phyloP scores from a whole-genome alignment of 179 eudicot species.

The Gypsophila paniculata region DNA sequence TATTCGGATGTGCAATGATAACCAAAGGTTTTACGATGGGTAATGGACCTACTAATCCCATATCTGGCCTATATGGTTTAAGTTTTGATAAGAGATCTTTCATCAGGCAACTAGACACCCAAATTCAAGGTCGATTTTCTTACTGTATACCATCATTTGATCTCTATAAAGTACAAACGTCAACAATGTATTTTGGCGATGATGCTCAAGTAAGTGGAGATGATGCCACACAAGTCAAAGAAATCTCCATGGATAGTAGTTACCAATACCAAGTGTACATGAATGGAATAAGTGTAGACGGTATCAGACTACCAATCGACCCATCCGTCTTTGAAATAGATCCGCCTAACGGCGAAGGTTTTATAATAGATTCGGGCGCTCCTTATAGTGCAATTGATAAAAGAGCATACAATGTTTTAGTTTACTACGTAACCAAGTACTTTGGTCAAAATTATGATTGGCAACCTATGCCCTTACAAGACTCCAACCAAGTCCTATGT shows the following conservation, averaged over 20 bases:
- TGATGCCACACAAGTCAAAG: not conserved
- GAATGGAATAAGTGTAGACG: no score
- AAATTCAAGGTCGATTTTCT: not conserved
- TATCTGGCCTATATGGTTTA: not conserved
- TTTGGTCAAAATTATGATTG: not conserved
- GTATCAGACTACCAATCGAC: no score
- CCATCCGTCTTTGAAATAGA: no score
- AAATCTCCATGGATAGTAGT: not conserved
- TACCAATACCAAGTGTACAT: no score
- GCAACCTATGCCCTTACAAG: not conserved
- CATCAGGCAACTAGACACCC: not conserved
- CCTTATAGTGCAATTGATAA: not conserved
- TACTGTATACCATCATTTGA: not conserved
- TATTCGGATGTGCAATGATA: not conserved
- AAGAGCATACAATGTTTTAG: not conserved
- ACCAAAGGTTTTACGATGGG: not conserved
- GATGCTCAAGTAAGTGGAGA: conserved; percentile 5
- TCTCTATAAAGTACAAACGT: not conserved
- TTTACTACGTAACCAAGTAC: not conserved
- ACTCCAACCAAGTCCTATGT: not conserved
- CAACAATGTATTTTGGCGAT: not conserved
- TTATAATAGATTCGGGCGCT: not conserved
- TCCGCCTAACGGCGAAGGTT: no score
- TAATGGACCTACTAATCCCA: not conserved
- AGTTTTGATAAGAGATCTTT: not conserved